phyloP scores from a whole-genome alignment of 331 rosid species.

The Cucumis variabilis region DNA sequence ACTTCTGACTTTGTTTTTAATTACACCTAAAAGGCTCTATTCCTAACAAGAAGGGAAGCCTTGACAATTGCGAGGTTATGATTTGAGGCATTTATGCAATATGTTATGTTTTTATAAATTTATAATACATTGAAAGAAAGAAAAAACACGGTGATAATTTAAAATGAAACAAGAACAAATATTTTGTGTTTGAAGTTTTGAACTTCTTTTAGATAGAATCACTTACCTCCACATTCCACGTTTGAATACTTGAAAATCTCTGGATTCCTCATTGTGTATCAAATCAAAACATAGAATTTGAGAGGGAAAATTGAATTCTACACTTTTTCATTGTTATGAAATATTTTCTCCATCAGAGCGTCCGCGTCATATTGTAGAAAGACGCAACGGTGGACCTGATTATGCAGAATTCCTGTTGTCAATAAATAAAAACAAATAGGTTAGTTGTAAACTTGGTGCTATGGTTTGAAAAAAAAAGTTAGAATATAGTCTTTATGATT shows the following conservation, averaged over 20 bases:
- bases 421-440: neutral
- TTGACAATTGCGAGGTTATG: neutral
- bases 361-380: neutral
- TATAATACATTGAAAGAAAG: neutral
- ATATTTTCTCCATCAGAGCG: neutral
- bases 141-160: neutral
- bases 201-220: neutral
- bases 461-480: neutral
- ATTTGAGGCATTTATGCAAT: neutral
- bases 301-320: neutral
- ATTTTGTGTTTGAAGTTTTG: neutral
- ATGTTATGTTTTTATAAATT: neutral
- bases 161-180: neutral
- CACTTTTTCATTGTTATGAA: neutral
- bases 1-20: neutral
- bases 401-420: slow-evolving; percentile 8
- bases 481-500: neutral
- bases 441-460: neutral
- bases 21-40: too few relatives aligned
- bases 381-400: neutral
- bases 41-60: neutral
- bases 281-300: neutral
- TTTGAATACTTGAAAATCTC: neutral
- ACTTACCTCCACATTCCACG: neutral
- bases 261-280: neutral